Conservation (phyloP, 805 yeast genomes). For the Candida ponderosae region DNA sequence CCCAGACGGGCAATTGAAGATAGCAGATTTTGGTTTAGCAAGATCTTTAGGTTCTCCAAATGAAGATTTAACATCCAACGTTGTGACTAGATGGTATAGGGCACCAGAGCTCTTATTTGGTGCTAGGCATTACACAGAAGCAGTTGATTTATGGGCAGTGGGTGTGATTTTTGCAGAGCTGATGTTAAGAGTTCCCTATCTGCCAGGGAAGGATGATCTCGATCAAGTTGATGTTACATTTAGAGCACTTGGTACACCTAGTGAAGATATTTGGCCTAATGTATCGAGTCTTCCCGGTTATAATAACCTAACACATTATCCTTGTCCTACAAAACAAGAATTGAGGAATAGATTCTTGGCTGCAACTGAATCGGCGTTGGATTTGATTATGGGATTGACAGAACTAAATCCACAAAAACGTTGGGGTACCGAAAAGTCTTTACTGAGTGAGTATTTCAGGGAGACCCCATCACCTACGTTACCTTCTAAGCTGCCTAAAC, state of each 20-base stretch:
- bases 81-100: constrained; percentile 96
- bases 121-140: constrained; percentile 80
- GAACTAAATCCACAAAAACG: constrained; percentile 73
- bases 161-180: constrained; percentile 95
- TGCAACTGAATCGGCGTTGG: constrained; percentile 79
- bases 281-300: constrained; percentile 74
- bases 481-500: constrained; percentile 52
- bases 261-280: constrained; percentile 87
- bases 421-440: constrained; percentile 54
- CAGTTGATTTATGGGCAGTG: constrained; percentile 93
- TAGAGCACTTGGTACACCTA: constrained; percentile 93
- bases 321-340: constrained; percentile 77
- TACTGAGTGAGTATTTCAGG: constrained; percentile 58
- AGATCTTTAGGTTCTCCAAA: constrained; percentile 72
- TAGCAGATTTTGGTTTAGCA: constrained; percentile 97
- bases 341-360: constrained; percentile 80
- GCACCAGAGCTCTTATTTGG: constrained; percentile 93
- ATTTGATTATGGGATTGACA: constrained; percentile 64
- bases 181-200: constrained; percentile 89
- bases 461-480: constrained; percentile 73
- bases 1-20: constrained; percentile 79
- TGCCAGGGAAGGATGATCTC: constrained; percentile 86
- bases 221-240: constrained; percentile 93
- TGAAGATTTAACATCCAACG: constrained; percentile 81
- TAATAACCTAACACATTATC: constrained; percentile 65